Conservation (phyloP, 331 rosid species). For the Malus hybrid region DNA sequence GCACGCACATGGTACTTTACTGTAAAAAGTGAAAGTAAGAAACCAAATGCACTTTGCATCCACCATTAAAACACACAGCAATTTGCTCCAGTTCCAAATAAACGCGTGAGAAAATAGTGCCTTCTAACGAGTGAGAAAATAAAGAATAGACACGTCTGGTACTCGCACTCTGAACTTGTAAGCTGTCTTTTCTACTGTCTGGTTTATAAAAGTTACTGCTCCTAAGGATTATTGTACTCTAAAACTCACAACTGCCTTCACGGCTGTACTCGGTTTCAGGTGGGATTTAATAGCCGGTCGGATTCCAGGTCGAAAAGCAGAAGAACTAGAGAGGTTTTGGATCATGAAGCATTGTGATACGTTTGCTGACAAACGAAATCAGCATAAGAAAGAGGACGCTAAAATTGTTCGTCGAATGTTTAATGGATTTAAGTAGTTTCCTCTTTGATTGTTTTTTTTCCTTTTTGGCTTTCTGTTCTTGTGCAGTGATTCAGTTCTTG, state of each 20-base stretch:
- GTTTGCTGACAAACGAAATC: conserved; percentile 10
- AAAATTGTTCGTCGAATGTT: not conserved
- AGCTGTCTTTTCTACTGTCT: not conserved
- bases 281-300: conserved; percentile 47
- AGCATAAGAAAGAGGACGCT: not conserved
- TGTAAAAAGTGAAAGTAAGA: not conserved
- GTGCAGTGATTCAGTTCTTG: not conserved
- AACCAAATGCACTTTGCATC: not conserved
- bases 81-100: not conserved
- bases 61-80: not conserved
- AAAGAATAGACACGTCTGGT: not conserved
- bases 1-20: not conserved
- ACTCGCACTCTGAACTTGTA: not conserved
- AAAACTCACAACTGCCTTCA: not conserved
- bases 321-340: conserved; percentile 49
- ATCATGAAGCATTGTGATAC: conserved; percentile 28
- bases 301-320: conserved; percentile 34
- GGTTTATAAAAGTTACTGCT: not conserved
- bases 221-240: not conserved
- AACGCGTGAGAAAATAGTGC: not conserved
- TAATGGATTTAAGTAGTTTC: not conserved
- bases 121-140: not conserved
- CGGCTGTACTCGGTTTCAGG: conserved; percentile 13
- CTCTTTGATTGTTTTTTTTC: not conserved
- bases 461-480: not conserved